Conservation (phyloP, 2,329 filamentous ascomycete genomes). For the Trichoderma hamatum region DNA sequence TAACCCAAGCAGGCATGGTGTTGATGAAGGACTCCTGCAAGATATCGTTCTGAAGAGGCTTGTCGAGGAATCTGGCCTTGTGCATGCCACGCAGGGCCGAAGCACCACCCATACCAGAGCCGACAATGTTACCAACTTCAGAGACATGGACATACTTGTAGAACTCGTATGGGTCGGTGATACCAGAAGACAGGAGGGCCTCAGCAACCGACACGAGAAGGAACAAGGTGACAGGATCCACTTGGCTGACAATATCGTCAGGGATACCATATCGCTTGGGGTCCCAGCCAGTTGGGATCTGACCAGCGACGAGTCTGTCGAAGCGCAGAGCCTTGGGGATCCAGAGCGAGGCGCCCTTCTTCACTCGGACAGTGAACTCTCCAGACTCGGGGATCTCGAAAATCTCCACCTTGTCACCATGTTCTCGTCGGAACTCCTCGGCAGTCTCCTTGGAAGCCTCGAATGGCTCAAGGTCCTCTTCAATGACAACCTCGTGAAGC, state of each 20-base stretch:
- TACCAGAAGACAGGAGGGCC: conserved; percentile 86
- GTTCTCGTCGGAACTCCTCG: conserved; percentile 94
- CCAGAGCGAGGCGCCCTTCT: conserved; percentile 91
- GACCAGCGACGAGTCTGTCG: conserved; percentile 94
- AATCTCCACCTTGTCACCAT: conserved; percentile 96
- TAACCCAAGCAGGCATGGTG: conserved; percentile 99
- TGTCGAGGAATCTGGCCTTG: conserved; percentile 95
- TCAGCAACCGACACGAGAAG: conserved; percentile 94
- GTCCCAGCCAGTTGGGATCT: conserved; percentile 96
- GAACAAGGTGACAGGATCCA: conserved; percentile 94
- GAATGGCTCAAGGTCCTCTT: conserved; percentile 96
- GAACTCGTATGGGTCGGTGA: conserved; percentile 98
- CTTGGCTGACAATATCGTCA: conserved; percentile 96
- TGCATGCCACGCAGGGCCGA: conserved; percentile 95
- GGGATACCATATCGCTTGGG: conserved; percentile 95
- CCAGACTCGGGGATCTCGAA: conserved; percentile 93
- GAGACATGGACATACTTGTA: conserved; percentile 99
- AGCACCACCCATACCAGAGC: conserved; percentile 96
- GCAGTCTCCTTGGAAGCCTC: conserved; percentile 97
- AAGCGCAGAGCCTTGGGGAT: conserved; percentile 97
- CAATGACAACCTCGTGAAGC: conserved; percentile 94
- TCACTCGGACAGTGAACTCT: conserved; percentile 91
- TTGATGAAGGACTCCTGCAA: conserved; percentile 99
- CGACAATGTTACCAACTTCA: conserved; percentile 96
- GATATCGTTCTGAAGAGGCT: conserved; percentile 97